These are phyloP conservation scores for Trypanosoma scelopori DNA, from an alignment of 208 protist genomes.

Conservation along the genomic window DNA sequence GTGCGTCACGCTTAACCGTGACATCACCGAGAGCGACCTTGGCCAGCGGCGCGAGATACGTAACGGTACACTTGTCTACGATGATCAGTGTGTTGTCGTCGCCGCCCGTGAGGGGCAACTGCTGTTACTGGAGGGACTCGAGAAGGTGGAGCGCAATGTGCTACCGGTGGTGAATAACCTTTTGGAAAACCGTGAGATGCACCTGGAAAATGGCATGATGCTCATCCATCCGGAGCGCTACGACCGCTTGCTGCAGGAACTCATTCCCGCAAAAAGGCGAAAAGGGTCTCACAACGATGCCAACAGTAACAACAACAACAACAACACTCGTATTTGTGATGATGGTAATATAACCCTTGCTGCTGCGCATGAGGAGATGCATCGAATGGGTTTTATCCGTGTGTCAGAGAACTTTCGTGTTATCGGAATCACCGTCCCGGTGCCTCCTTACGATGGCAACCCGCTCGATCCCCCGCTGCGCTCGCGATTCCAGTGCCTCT, in stretches of 20 bases:
- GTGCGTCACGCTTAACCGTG: conserved; percentile 87
- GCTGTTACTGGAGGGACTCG: conserved; percentile 94
- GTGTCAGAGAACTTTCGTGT: conserved; percentile 93
- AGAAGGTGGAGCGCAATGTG: conserved; percentile 95
- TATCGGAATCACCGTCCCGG: conserved; percentile 93
- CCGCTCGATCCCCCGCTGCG: conserved; percentile 87
- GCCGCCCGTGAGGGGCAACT: conserved; percentile 91
- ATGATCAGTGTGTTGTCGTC: conserved; percentile 91
- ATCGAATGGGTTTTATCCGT: conserved; percentile 78
- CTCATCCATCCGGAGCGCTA: conserved; percentile 90
- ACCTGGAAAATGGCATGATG: conserved; percentile 92
- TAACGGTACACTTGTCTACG: conserved; percentile 86
- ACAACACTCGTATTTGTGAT: neutral
- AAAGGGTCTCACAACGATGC: neutral
- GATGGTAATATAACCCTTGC: conserved; percentile 1
- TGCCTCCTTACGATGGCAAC: conserved; percentile 81
- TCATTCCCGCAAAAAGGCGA: conserved; percentile 23
- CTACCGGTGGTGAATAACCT: conserved; percentile 94
- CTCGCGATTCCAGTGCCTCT: conserved; percentile 85
- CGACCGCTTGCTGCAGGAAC: conserved; percentile 73
- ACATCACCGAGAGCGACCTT: conserved; percentile 95
- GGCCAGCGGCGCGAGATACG: conserved; percentile 93
- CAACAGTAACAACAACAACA: neutral
- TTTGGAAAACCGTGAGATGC: conserved; percentile 96
- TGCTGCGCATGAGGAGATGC: conserved; percentile 55